Conservation (phyloP, 176 grass and related monocot species). For the Rhynchospora breviuscula region DNA sequence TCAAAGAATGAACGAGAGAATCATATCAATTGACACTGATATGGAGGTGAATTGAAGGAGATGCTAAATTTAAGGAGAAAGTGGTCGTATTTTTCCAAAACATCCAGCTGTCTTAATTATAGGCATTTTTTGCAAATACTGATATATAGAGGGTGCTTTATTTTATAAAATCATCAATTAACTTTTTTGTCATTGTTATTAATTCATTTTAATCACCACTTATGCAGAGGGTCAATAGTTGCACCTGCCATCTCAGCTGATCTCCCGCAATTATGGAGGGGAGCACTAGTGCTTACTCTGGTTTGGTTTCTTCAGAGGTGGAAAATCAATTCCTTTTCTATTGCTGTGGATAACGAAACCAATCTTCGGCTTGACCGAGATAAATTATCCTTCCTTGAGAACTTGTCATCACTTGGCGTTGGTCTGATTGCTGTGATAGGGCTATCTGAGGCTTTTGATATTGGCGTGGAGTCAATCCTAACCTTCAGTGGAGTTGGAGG, state of each 20-base stretch:
- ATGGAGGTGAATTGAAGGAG: neutral
- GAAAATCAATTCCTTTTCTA: conserved; percentile 74
- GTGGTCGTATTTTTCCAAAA: neutral
- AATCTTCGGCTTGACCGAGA: conserved; percentile 35
- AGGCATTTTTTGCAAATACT: neutral
- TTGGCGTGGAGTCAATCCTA: conserved; percentile 81
- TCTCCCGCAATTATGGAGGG: conserved; percentile 66
- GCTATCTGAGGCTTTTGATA: conserved; percentile 69
- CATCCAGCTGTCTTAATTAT: conserved; percentile 1
- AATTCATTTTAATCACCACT: neutral
- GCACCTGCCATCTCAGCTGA: conserved; percentile 54
- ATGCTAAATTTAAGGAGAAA: neutral
- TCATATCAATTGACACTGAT: neutral
- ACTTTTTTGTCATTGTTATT: conserved; percentile 21
- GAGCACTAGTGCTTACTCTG: conserved; percentile 73
- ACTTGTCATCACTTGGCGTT: conserved; percentile 58
- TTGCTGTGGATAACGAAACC: conserved; percentile 37
- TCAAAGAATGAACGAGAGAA: neutral
- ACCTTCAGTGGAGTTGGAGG: conserved; percentile 95
- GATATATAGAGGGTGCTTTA: neutral
- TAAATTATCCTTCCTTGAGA: conserved; percentile 62
- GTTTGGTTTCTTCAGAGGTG: conserved; percentile 89
- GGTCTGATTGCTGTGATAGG: conserved; percentile 65
- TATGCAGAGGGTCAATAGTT: conserved; percentile 45
- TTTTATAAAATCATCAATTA: neutral